Base-by-base conservation (phyloP, 176 grass and related monocot species). In the Saccharum officinarum region DNA sequence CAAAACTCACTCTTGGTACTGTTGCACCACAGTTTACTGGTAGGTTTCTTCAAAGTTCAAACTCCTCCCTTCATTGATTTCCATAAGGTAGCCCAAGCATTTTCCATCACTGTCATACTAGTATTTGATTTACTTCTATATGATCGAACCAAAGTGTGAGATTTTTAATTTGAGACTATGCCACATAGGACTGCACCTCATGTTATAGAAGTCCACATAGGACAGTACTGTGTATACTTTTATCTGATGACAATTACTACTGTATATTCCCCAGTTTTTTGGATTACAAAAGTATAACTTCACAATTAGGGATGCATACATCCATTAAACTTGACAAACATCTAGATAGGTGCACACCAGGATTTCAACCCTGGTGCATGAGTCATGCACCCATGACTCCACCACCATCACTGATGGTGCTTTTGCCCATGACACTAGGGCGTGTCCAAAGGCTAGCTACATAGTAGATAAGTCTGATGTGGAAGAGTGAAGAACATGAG, bases 1-100 rank as follows among this genome's bases (percentile, higher is more conserved):
- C 97, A 85, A 98, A 98, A 74, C 89, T 94, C 33, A 98, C 91
- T 86, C 97, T 98, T 71, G 79, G 96, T 73, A 98, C 97, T 68
- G 93, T 98, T 62, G 97, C 97, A 75, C 97, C 97, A 17, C 97
- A 98, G 87, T 95, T 98, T 70, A 94, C 91, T 69, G 97, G 97
- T 98, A 92, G 18, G 89, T 71, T 12, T 79, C 67, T 52, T 23
- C 6, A 63, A 86, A 65, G 31, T 66, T 30, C 12, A 69, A 83
- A 55, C 63, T 57, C 28, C 45, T 34, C 33, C 46, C 22, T 60
- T 82, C 17, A 13, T 73, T 80, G 23, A 66, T 85, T 75, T 50
- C 49, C 25, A 47, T 67, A 33, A n/a, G 41, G 9, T 31, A 67
- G 15, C 17, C 3, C 3, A 52, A 26, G 7, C 26, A 68, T 68